These are phyloP conservation scores for Salix viminalis DNA, from an alignment of 345 rosid genomes.

Conservation along the genomic window DNA sequence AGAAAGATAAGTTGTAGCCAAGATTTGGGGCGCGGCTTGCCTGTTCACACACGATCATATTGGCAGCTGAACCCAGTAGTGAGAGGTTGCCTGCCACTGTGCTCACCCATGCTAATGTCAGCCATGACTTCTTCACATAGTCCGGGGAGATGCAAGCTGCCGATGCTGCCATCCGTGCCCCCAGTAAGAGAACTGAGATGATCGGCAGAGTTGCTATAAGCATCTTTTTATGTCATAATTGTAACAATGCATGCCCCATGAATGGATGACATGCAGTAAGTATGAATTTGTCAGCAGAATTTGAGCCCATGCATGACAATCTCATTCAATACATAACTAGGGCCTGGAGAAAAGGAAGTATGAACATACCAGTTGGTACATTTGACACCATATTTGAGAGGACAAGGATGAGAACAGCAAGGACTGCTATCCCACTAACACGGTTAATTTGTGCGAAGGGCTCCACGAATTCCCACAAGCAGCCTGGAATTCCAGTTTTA, in stretches of 20 bases:
- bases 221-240: not conserved
- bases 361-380: conserved; percentile 70
- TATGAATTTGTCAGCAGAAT: not conserved
- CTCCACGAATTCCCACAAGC: conserved; percentile 72
- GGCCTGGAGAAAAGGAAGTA: not conserved
- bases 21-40: conserved; percentile 49
- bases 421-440: conserved; percentile 48
- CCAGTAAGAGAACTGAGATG: conserved; percentile 60
- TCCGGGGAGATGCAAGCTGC: conserved; percentile 49
- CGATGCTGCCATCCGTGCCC: conserved; percentile 64
- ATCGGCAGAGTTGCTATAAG: not conserved
- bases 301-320: too few relatives aligned
- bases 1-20: conserved; percentile 63
- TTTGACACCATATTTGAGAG: conserved; percentile 79
- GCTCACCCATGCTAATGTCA: conserved; percentile 82
- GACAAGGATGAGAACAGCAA: conserved; percentile 54
- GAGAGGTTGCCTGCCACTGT: conserved; percentile 80
- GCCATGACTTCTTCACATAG: conserved; percentile 83
- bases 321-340: too few relatives aligned
- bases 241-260: not conserved
- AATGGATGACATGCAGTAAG: not conserved
- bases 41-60: conserved; percentile 84
- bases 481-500: conserved; percentile 74
- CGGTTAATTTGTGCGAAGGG: conserved; percentile 50
- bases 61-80: conserved; percentile 77